phyloP scores from a whole-genome alignment of 495 filamentous ascomycete species.

The Hyphodiscus hymeniophilus region DNA sequence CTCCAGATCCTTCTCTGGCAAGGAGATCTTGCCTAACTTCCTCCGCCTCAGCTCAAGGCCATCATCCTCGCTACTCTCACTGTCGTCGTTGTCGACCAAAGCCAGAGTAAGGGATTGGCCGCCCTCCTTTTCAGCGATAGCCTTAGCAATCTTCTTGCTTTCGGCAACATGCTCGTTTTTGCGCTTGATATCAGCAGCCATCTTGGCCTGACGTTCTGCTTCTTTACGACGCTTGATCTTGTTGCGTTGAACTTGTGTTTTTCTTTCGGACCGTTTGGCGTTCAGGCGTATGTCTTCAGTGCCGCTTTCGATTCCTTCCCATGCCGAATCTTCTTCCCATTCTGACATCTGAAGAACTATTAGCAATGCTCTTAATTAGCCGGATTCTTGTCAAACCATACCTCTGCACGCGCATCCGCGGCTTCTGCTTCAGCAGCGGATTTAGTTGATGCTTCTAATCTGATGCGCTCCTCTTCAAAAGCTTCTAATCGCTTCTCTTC shows the following conservation, averaged over 20 bases:
- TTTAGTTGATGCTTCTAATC: constrained; percentile 40
- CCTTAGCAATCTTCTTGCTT: constrained; percentile 56
- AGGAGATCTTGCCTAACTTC: constrained; percentile 67
- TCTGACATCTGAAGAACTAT: constrained; percentile 35
- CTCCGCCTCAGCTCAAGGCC: constrained; percentile 63
- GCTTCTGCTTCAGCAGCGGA: constrained; percentile 53
- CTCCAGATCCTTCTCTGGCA: constrained; percentile 75
- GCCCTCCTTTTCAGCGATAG: constrained; percentile 51
- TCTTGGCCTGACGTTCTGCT: constrained; percentile 61
- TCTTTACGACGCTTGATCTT: constrained; percentile 81
- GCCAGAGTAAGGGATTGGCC: constrained; percentile 24
- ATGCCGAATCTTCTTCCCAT: constrained; percentile 78
- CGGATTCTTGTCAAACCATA: no score
- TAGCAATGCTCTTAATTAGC: no score
- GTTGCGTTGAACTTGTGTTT: constrained; percentile 80
- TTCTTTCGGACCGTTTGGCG: constrained; percentile 68
- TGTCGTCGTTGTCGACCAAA: constrained; percentile 25
- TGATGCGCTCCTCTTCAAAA: constrained; percentile 51
- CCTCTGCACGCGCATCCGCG: constrained; percentile 56
- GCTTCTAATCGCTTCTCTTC: constrained; percentile 70
- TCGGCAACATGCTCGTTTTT: constrained; percentile 58
- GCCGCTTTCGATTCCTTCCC: constrained; percentile 73
- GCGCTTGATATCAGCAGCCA: constrained; percentile 62
- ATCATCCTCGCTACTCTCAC: constrained; percentile 38
- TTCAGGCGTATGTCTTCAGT: constrained; percentile 54